Evolutionary conservation across 768 basidiomycete genomes (phyloP).

Genomic region (Jaapia argillacea): DNA sequence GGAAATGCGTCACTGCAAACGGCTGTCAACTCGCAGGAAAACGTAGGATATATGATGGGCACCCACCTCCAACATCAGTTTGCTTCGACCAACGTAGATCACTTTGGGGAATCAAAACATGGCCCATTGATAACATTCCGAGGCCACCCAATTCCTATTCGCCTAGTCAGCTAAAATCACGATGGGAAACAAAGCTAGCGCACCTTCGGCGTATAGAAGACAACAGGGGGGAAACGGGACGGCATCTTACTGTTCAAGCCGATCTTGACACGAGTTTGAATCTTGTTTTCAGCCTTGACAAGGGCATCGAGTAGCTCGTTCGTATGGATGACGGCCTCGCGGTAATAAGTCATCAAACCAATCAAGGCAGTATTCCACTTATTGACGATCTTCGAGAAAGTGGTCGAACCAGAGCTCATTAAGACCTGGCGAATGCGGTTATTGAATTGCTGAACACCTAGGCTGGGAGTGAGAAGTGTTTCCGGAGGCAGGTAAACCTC

Average conservation of each 20-base stretch:
- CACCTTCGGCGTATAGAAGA: slow-evolving; percentile 97
- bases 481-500: slow-evolving; percentile 15
- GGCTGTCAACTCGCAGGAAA: background rate
- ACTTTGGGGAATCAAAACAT: slow-evolving; percentile 96
- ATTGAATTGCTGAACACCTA: slow-evolving; percentile 94
- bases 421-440: slow-evolving; percentile 94
- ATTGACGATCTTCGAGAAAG: slow-evolving; percentile 98
- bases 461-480: slow-evolving; percentile 6
- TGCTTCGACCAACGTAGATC: slow-evolving; percentile 98
- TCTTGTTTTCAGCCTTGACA: slow-evolving; percentile 99
- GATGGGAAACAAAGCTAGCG: slow-evolving; percentile 25
- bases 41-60: slow-evolving; percentile 20
- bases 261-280: slow-evolving; percentile 98
- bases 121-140: slow-evolving; percentile 99
- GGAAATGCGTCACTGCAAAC: slow-evolving; percentile 99
- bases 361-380: slow-evolving; percentile 97
- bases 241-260: slow-evolving; percentile 99
- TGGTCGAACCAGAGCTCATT: slow-evolving; percentile 98
- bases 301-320: slow-evolving; percentile 92
- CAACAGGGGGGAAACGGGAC: slow-evolving; percentile 93
- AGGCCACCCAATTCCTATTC: slow-evolving; percentile 97
- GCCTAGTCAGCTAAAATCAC: slow-evolving; percentile 3
- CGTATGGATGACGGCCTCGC: slow-evolving; percentile 95
- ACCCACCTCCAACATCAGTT: slow-evolving; percentile 95
- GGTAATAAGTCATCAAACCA: slow-evolving; percentile 96